Conservation (phyloP, 2,329 filamentous ascomycete species). For the Knufia fluminis region DNA sequence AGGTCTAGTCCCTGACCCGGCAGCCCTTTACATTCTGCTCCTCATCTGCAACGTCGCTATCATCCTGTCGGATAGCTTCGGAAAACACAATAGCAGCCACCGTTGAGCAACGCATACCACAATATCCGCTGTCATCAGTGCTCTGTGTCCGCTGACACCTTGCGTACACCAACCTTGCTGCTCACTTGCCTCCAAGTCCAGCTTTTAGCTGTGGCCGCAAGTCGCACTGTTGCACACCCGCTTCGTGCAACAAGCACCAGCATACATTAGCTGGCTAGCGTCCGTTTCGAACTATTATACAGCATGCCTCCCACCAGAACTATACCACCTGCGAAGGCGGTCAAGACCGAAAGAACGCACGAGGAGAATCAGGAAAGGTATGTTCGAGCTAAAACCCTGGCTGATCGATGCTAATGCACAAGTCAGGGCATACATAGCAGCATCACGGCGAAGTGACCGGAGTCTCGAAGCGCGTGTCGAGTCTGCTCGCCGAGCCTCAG, state of each 20-base stretch:
- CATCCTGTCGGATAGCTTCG: too few species aligned
- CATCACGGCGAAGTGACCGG: conserved; percentile 75
- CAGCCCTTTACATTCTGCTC: neutral
- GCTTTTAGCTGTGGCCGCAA: too few species aligned
- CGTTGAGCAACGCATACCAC: too few species aligned
- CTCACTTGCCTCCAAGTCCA: too few species aligned
- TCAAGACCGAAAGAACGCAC: conserved; percentile 23
- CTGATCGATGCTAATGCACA: neutral
- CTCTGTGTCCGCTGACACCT: too few species aligned
- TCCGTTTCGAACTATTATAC: too few species aligned
- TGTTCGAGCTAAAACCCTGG: conserved; percentile 8
- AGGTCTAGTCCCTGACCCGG: neutral
- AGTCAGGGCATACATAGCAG: conserved; percentile 78
- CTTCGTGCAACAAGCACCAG: too few species aligned
- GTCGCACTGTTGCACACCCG: too few species aligned
- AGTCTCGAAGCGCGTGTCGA: conserved; percentile 80
- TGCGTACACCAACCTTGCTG: too few species aligned
- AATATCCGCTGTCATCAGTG: too few species aligned
- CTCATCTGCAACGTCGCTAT: neutral
- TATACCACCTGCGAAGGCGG: conserved; percentile 22
- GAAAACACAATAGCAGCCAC: too few species aligned
- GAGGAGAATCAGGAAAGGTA: conserved; percentile 39
- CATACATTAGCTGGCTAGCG: too few species aligned
- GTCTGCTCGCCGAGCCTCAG: conserved; percentile 78
- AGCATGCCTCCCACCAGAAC: conserved; percentile 21